Base-by-base conservation (phyloP, 2,329 filamentous ascomycete genomes). In the Pseudocercospora ulei region DNA sequence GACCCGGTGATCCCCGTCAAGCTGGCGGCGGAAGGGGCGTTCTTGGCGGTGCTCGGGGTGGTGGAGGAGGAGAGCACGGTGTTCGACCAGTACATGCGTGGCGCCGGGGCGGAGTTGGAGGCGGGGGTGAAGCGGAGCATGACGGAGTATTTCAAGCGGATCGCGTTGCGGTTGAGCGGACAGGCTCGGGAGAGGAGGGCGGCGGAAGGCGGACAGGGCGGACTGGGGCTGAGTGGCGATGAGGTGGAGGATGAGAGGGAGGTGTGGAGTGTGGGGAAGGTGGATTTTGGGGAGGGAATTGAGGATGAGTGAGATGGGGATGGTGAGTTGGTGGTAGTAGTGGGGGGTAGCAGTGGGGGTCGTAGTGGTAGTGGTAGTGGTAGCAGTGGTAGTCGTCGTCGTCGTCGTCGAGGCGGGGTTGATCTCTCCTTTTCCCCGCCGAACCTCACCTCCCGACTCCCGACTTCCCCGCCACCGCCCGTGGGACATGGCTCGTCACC, bases 121-220 rank as follows among this genome's bases (percentile, higher is more conserved):
- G 64, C 82, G 0, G 80, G 75, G 25, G 77, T 77, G 11, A 90
- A 92, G 71, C 74, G 88, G 52, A 86, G 80, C 60, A 95, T 98
- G 81, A 74, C 79, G 43, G 90, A 98, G 61, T 98, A 98, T 66
- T 96, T 96, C 67, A 94, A 94, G 71, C 72, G 90, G 26, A 83
- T 98, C 48, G 85, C 85, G 1, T 62, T 88, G 55, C 75, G 87
- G 52, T 65, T 96, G 12, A 88, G 82, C n/a, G 74, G 69, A 11
- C 90, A 96, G 61, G 86, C 83, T 1, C 74, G 85, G 46, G 90
- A 98, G 66, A 74, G 90, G 53, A 82, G 76, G 56, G 87, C 94
- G 52, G 90, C 90, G 0, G 87, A 95, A 59, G 88, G 87, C 46
- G 90, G 88, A 5, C 74, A 80, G 42, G 87, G 87, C 30, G 85